These are phyloP conservation scores for Stylosanthes scabra DNA, from an alignment of 331 rosid species.

Conservation along the genomic window DNA sequence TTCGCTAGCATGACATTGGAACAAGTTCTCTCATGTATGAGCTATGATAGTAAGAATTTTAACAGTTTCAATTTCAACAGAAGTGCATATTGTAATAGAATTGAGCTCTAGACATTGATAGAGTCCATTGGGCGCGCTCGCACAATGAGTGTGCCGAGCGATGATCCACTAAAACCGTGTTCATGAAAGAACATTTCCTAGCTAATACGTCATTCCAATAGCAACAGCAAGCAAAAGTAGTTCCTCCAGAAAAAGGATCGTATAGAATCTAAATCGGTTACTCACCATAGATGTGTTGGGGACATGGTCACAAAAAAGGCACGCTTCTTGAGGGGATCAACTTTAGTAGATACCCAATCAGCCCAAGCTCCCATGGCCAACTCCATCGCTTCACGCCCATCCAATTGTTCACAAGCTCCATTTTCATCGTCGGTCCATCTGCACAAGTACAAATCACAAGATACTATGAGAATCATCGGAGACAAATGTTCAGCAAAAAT, in stretches of 20 bases:
- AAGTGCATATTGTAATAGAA: background rate
- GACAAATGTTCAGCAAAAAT: slow-evolving; percentile 4
- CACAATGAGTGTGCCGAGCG: too few species aligned
- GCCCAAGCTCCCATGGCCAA: slow-evolving; percentile 98
- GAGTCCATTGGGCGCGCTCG: background rate
- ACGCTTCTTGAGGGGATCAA: slow-evolving; percentile 70
- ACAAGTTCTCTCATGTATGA: slow-evolving; percentile 2
- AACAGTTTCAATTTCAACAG: slow-evolving; percentile 4
- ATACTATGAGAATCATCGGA: slow-evolving; percentile 19
- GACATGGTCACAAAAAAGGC: slow-evolving; percentile 93
- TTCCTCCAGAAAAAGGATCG: slow-evolving; percentile 11
- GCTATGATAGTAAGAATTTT: background rate
- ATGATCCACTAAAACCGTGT: too few species aligned
- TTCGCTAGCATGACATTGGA: background rate
- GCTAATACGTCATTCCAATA: too few species aligned
- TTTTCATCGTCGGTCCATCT: slow-evolving; percentile 83
- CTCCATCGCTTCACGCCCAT: slow-evolving; percentile 81
- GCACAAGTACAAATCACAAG: slow-evolving; percentile 34
- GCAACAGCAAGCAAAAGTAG: background rate
- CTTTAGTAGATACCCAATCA: slow-evolving; percentile 81
- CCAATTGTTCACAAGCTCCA: slow-evolving; percentile 79
- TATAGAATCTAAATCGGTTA: slow-evolving; percentile 7
- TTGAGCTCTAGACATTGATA: background rate
- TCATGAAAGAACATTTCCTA: too few species aligned
- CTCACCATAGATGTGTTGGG: slow-evolving; percentile 96